These are phyloP conservation scores for Pythium brassicae DNA, from an alignment of 352 stramenopile species.

Conservation along the genomic window DNA sequence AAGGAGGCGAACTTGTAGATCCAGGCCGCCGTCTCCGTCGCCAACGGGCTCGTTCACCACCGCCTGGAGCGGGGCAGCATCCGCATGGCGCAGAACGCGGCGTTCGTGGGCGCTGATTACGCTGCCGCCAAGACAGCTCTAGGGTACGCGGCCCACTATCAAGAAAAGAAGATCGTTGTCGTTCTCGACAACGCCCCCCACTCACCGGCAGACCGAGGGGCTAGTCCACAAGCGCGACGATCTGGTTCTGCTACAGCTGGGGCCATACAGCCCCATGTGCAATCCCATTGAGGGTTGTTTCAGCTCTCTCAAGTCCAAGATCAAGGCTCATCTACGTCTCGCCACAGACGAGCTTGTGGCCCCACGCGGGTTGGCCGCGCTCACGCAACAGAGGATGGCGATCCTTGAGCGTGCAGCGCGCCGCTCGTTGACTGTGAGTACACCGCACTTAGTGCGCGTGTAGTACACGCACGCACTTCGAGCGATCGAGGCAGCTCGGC, in stretches of 20 bases:
- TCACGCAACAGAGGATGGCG: no score
- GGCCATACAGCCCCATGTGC: conserved; percentile 10
- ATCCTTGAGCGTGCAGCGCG: no score
- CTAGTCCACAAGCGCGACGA: conserved; percentile 1
- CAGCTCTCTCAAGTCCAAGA: not conserved
- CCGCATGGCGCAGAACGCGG: conserved; percentile 16
- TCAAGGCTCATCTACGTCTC: no score
- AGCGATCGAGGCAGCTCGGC: no score
- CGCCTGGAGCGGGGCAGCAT: conserved; percentile 14
- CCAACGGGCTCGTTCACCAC: conserved; percentile 6
- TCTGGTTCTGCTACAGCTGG: conserved; percentile 8
- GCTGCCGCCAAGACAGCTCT: conserved; percentile 5
- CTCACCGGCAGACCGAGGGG: conserved; percentile 13
- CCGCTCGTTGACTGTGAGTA: no score
- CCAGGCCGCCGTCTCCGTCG: conserved; percentile 9
- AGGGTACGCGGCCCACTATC: conserved; percentile 4
- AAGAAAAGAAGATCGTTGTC: conserved; percentile 18
- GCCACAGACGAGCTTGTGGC: no score
- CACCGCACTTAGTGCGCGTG: no score
- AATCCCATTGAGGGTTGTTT: conserved; percentile 22
- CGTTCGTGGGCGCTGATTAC: conserved; percentile 17
- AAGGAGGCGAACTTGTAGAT: conserved; percentile 18
- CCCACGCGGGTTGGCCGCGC: no score
- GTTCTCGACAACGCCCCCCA: conserved; percentile 21
- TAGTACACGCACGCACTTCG: no score